phyloP scores from a whole-genome alignment of 257 asterid species.

The Petrea volubilis region DNA sequence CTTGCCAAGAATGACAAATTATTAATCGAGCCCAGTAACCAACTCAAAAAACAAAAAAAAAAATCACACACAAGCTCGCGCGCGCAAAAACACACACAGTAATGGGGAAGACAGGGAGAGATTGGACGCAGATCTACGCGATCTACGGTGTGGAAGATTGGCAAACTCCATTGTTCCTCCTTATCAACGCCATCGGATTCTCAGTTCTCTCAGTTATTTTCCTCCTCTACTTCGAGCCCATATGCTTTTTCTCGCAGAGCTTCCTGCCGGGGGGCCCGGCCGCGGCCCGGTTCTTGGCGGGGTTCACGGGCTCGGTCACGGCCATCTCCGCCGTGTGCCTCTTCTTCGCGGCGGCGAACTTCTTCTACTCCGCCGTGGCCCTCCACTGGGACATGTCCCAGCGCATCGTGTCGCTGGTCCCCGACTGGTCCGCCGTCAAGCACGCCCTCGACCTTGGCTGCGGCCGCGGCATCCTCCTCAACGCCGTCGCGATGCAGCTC shows the following conservation, averaged over 20 bases:
- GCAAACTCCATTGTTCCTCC: constrained; percentile 81
- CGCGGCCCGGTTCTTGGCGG: constrained; percentile 76
- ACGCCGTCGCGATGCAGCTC: constrained; percentile 90
- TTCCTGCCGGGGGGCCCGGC: constrained; percentile 71
- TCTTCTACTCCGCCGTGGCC: constrained; percentile 83
- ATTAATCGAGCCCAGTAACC: too few relatives aligned
- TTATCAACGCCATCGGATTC: constrained; percentile 67
- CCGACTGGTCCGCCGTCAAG: constrained; percentile 88
- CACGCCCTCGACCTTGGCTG: constrained; percentile 94
- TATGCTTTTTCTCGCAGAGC: constrained; percentile 52
- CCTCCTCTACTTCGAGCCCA: constrained; percentile 80
- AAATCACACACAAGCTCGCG: too few relatives aligned
- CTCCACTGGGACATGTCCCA: constrained; percentile 96
- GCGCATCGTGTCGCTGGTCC: constrained; percentile 73
- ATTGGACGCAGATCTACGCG: constrained; percentile 96
- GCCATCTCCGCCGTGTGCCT: constrained; percentile 89
- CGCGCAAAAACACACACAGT: neutral
- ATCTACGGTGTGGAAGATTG: constrained; percentile 91
- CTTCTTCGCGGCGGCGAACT: constrained; percentile 75
- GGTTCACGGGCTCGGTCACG: constrained; percentile 84
- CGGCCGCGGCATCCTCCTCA: constrained; percentile 87
- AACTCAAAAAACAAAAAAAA: neutral
- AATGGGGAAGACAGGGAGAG: constrained; percentile 80
- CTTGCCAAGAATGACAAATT: too few relatives aligned
- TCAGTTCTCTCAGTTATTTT: constrained; percentile 57